Evolutionary conservation across 1,284 basidiomycete genomes (phyloP).

Genomic region (Malassezia brasiliensis): DNA sequence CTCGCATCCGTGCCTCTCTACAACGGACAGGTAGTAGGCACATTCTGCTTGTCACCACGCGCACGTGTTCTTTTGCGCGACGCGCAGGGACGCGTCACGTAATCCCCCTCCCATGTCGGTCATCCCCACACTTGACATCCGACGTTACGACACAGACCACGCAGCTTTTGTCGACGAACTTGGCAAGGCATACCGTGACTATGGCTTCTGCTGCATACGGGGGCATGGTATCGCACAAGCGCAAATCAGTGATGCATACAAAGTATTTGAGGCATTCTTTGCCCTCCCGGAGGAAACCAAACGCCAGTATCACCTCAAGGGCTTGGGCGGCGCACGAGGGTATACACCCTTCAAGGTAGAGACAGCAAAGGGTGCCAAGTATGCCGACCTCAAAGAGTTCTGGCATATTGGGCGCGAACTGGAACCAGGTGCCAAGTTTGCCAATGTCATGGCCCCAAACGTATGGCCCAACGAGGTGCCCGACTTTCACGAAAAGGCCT

Average conservation of each 20-base stretch:
- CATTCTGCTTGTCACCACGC: too few species aligned
- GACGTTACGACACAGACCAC: constrained; percentile 4
- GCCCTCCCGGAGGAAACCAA: neutral
- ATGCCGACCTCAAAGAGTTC: constrained; percentile 13
- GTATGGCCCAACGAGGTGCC: constrained; percentile 12
- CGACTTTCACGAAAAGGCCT: neutral
- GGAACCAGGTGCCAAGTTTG: neutral
- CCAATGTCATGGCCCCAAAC: constrained; percentile 3
- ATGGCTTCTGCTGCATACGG: constrained; percentile 8
- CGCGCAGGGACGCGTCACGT: too few species aligned
- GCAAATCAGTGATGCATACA: neutral
- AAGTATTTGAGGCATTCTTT: constrained; percentile 4
- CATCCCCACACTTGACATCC: constrained; percentile 7
- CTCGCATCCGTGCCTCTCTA: too few species aligned
- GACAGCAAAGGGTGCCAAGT: constrained; percentile 3
- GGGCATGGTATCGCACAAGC: constrained; percentile 4
- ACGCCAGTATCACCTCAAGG: constrained; percentile 7
- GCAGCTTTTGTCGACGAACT: constrained; percentile 5
- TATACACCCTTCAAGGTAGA: constrained; percentile 11
- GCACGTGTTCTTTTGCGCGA: too few species aligned
- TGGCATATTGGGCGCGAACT: constrained; percentile 10
- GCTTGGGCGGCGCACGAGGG: constrained; percentile 8
- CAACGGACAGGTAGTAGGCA: too few species aligned
- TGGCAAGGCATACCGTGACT: neutral
- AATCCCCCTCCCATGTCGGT: neutral